phyloP scores from a whole-genome alignment of 805 yeast genomes.

The Metschnikowia similis region DNA sequence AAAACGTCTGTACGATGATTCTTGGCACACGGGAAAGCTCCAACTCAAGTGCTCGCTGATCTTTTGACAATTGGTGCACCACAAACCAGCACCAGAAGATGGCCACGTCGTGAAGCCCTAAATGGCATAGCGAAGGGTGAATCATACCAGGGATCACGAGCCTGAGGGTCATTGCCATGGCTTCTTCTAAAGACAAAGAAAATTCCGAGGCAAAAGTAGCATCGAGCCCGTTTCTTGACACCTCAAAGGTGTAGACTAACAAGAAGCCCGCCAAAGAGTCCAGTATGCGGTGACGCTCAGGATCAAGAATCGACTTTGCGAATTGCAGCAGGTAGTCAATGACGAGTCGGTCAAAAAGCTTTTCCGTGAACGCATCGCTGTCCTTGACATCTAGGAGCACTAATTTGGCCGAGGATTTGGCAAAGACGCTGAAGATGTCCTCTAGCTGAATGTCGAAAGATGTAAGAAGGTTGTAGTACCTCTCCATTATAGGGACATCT shows the following conservation, averaged over 20 bases:
- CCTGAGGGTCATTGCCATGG: conserved; percentile 22
- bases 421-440: conserved; percentile 33
- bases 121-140: conserved; percentile 18
- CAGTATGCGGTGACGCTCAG: conserved; percentile 23
- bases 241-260: conserved; percentile 14
- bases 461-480: conserved; percentile 40
- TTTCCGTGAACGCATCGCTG: conserved; percentile 27
- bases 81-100: conserved; percentile 40
- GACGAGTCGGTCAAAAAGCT: conserved; percentile 38
- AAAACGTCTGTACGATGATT: conserved; percentile 25
- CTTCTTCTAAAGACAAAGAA: conserved; percentile 16
- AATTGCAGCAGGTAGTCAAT: conserved; percentile 38
- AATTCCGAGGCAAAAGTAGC: background rate
- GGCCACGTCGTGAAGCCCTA: conserved; percentile 24
- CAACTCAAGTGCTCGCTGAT: conserved; percentile 20
- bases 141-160: conserved; percentile 34
- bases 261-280: conserved; percentile 29
- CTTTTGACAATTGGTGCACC: conserved; percentile 17
- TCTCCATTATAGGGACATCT: conserved; percentile 20
- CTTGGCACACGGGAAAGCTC: conserved; percentile 31
- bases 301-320: conserved; percentile 22
- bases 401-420: conserved; percentile 36
- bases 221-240: conserved; percentile 5
- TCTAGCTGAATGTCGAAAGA: conserved; percentile 65
- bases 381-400: conserved; percentile 22